phyloP scores from a whole-genome alignment of 2,329 filamentous ascomycete species.

The Raffaelea arxii region DNA sequence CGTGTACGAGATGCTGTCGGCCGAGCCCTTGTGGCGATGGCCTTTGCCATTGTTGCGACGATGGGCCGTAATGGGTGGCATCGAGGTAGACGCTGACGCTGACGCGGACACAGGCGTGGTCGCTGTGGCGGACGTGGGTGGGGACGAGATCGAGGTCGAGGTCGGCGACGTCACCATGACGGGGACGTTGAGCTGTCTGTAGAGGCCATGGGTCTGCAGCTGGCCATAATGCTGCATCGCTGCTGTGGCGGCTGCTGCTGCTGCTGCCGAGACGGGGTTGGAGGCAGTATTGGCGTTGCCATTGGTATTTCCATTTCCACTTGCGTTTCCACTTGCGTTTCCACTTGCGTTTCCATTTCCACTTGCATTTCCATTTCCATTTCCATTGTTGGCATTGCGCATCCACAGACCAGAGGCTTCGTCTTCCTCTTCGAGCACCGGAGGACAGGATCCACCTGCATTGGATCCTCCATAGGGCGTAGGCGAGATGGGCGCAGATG shows the following conservation, averaged over 20 bases:
- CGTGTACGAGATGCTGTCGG: conserved; percentile 62
- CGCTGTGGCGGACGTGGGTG: conserved; percentile 2
- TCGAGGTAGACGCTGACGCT: neutral
- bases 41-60: conserved; percentile 27
- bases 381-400: no score
- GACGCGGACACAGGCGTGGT: neutral
- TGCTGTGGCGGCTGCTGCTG: no score
- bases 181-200: no score
- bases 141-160: neutral
- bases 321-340: no score
- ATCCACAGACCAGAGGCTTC: conserved; percentile 17
- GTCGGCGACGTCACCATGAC: neutral
- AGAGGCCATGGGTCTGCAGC: no score
- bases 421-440: conserved; percentile 30
- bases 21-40: conserved; percentile 45
- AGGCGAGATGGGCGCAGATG: conserved; percentile 16
- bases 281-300: no score
- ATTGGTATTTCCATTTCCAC: no score
- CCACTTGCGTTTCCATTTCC: no score
- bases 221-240: no score
- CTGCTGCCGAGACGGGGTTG: no score
- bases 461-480: neutral
- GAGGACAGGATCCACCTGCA: conserved; percentile 21
- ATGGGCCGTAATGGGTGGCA: conserved; percentile 11
- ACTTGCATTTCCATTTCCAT: no score